Percentiles rank a stretch among this genome's conserved stretches.
phyloP scores from a whole-genome alignment of 176 grass and related monocot species.

The Aegilops umbellulata region DNA sequence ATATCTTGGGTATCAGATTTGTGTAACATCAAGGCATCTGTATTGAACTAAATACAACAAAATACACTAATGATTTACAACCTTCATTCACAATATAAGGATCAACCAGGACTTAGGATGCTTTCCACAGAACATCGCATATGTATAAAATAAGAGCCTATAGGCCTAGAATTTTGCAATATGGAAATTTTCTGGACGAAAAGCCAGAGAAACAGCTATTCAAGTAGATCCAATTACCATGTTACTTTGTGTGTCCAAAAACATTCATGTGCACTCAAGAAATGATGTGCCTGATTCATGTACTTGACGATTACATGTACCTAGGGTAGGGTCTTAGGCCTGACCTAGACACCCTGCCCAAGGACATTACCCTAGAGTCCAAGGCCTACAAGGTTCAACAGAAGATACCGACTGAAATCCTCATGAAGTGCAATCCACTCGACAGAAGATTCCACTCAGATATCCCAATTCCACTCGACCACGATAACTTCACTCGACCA shows the following conservation, averaged over 20 bases:
- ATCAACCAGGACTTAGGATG: neutral
- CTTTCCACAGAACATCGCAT: neutral
- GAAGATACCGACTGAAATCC: too few relatives aligned
- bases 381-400: too few relatives aligned
- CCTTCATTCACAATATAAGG: neutral
- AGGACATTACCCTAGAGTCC: too few relatives aligned
- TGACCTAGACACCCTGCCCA: too few relatives aligned
- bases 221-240: neutral
- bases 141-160: slow-evolving; percentile 5
- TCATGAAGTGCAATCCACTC: too few relatives aligned
- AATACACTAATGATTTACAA: neutral
- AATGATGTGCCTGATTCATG: neutral
- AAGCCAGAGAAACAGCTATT: slow-evolving; percentile 11
- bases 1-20: neutral
- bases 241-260: neutral
- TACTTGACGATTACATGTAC: neutral
- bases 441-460: too few relatives aligned
- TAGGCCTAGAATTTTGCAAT: neutral
- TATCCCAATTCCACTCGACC: too few relatives aligned
- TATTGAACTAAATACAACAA: neutral
- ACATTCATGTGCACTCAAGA: neutral
- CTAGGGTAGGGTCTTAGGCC: too few relatives aligned
- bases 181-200: neutral
- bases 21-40: slow-evolving; percentile 12
- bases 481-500: too few relatives aligned